Conservation (phyloP, 176 grass and related monocot genomes). For the Oryza rufipogon region DNA sequence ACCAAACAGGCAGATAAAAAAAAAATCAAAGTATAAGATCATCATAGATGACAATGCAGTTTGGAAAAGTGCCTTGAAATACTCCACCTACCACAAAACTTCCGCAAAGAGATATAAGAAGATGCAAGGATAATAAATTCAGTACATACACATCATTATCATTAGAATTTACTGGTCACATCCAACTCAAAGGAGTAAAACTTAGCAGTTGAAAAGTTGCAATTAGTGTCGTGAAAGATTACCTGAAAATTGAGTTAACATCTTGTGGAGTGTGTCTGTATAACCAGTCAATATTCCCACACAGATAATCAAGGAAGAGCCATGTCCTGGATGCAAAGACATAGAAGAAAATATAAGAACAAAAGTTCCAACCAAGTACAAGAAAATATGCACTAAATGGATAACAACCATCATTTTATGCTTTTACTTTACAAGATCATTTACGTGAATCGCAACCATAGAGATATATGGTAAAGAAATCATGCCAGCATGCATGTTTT, state of each 20-base stretch:
- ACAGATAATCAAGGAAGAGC: slow-evolving; percentile 97
- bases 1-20: slow-evolving; percentile 6
- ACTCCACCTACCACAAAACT: slow-evolving; percentile 2
- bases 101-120: slow-evolving; percentile 18
- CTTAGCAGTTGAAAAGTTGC: neutral
- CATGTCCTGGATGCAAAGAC: slow-evolving; percentile 69
- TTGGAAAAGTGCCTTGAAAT: slow-evolving; percentile 7
- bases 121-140: slow-evolving; percentile 5
- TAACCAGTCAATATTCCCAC: slow-evolving; percentile 96
- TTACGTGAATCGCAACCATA: slow-evolving; percentile 7
- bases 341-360: slow-evolving; percentile 43
- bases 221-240: slow-evolving; percentile 12
- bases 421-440: neutral
- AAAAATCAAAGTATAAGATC: neutral
- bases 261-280: slow-evolving; percentile 88
- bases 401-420: slow-evolving; percentile 17
- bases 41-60: neutral
- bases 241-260: slow-evolving; percentile 95
- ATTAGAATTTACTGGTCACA: neutral
- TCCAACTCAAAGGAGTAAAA: neutral
- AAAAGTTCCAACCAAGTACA: slow-evolving; percentile 33
- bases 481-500: neutral
- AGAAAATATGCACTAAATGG: slow-evolving; percentile 17
- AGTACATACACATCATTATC: slow-evolving; percentile 6
- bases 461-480: slow-evolving; percentile 10